Conservation (phyloP, 768 basidiomycete species). For the Tricholoma saponaceum region DNA sequence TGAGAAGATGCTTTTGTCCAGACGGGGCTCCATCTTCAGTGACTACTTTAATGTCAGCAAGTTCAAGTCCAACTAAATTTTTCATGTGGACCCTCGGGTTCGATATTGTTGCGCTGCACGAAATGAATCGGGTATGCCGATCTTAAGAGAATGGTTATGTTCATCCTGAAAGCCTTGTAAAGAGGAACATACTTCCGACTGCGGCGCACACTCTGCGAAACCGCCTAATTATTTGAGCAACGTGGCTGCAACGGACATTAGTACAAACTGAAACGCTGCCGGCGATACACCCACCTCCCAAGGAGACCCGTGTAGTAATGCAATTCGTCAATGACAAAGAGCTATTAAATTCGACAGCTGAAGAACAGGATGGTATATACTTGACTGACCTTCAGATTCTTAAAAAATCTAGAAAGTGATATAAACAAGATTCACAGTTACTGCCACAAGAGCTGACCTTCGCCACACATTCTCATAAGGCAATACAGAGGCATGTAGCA, state of each 20-base stretch:
- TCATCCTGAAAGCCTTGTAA: neutral
- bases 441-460: conserved; percentile 35
- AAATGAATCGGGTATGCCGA: conserved; percentile 57
- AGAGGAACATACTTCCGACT: conserved; percentile 58
- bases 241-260: conserved; percentile 48
- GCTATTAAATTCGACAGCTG: conserved; percentile 21
- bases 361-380: neutral
- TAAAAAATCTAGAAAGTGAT: conserved; percentile 55
- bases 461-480: conserved; percentile 86
- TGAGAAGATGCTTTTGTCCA: conserved; percentile 72
- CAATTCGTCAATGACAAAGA: conserved; percentile 81
- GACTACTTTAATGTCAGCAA: conserved; percentile 59
- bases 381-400: conserved; percentile 51
- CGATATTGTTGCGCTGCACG: conserved; percentile 85
- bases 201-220: conserved; percentile 73
- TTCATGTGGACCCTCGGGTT: conserved; percentile 76
- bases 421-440: conserved; percentile 2
- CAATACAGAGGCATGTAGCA: conserved; percentile 78
- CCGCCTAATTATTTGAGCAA: conserved; percentile 74
- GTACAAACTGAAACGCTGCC: neutral
- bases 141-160: conserved; percentile 34
- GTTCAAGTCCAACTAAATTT: conserved; percentile 64
- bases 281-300: conserved; percentile 52
- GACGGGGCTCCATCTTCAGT: conserved; percentile 81
- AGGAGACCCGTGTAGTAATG: conserved; percentile 83